A percentile compares a stretch with the other conserved stretches of the same genome.
Evolutionary conservation across 495 filamentous ascomycete species (phyloP).

Genomic region (Eremomyces bilateralis): DNA sequence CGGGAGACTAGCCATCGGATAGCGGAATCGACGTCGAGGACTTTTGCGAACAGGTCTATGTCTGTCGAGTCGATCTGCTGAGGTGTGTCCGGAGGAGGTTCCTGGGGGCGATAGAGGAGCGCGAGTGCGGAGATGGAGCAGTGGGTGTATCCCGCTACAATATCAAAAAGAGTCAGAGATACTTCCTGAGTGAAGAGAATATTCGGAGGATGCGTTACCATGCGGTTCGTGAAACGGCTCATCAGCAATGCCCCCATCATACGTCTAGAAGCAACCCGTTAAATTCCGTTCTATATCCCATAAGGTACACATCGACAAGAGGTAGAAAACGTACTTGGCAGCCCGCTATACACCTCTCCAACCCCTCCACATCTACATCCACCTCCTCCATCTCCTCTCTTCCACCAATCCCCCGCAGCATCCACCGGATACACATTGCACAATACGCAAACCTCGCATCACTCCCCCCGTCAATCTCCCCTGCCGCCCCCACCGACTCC

Average conservation of each 20-base stretch:
- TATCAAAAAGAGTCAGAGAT: slow-evolving; percentile 1
- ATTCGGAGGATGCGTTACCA: slow-evolving; percentile 26
- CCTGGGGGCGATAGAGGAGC: slow-evolving; percentile 35
- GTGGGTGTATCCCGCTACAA: slow-evolving; percentile 64
- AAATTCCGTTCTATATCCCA: too few species aligned
- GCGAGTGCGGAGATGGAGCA: slow-evolving; percentile 58
- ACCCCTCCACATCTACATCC: slow-evolving; percentile 53
- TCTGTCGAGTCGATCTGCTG: too few species aligned
- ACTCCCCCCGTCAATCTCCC: slow-evolving; percentile 46
- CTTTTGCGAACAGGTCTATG: too few species aligned
- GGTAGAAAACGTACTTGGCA: slow-evolving; percentile 32
- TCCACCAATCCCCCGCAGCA: slow-evolving; percentile 36
- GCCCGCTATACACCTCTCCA: slow-evolving; percentile 48
- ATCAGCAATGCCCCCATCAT: slow-evolving; percentile 77
- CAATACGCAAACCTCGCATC: slow-evolving; percentile 79
- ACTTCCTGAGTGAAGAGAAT: neutral
- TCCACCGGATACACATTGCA: slow-evolving; percentile 60
- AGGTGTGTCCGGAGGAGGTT: slow-evolving; percentile 4
- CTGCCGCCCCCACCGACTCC: slow-evolving; percentile 41
- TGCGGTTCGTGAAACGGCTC: slow-evolving; percentile 69
- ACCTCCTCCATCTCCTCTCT: slow-evolving; percentile 23
- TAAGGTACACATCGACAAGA: too few species aligned
- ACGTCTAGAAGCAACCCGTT: too few species aligned
- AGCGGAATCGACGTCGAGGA: slow-evolving; percentile 24
- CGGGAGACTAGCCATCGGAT: slow-evolving; percentile 47